Conservation (phyloP, 164 flowering plant species). For the Amborella trichopoda region DNA sequence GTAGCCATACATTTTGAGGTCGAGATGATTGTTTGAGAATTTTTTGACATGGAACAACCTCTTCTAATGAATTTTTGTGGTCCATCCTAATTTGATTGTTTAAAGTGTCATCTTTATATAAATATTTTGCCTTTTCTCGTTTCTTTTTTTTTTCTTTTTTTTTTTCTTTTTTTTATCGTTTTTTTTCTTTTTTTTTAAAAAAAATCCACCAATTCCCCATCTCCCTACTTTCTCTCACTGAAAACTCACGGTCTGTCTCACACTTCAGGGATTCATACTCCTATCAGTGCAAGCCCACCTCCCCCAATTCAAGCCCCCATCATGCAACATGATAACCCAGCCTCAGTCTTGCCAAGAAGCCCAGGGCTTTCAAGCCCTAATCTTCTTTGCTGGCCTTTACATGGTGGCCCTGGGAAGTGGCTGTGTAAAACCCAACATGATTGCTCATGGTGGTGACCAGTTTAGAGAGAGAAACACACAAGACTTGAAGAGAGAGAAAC, state of each 20-base stretch:
- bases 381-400: slow-evolving; percentile 50
- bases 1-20: no score
- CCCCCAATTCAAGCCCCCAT: slow-evolving; percentile 71
- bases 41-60: no score
- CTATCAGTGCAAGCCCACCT: slow-evolving; percentile 91
- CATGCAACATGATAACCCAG: slow-evolving; percentile 41
- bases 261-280: slow-evolving; percentile 26
- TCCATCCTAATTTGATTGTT: no score
- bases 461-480: slow-evolving; percentile 27
- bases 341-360: slow-evolving; percentile 28
- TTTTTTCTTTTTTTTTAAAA: no score
- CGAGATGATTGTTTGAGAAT: no score
- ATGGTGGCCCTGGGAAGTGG: slow-evolving; percentile 93
- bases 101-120: no score
- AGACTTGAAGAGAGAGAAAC: slow-evolving; percentile 39
- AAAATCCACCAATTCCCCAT: background rate
- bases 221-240: no score
- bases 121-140: no score
- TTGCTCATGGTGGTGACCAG: slow-evolving; percentile 93
- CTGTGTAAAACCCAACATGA: slow-evolving; percentile 90
- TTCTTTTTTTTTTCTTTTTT: background rate
- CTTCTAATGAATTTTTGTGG: no score
- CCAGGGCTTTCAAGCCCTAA: slow-evolving; percentile 37
- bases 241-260: background rate
- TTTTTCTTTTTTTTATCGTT: no score